A percentile compares a stretch with the other conserved stretches of the same genome.
Conservation (phyloP, 176 grass and related monocot genomes). For the Elaeis guineensis region DNA sequence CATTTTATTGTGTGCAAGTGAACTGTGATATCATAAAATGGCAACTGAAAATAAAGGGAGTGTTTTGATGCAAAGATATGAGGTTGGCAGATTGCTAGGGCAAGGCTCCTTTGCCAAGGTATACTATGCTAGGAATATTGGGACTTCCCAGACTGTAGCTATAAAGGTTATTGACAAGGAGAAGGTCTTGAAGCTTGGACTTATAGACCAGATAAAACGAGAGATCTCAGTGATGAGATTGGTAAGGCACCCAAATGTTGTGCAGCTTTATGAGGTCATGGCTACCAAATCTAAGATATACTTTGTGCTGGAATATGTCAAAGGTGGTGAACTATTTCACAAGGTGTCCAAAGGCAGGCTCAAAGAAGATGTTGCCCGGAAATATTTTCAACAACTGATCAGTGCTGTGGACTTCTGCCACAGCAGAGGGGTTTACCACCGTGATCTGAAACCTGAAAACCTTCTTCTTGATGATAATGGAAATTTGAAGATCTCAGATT, state of each 20-base stretch:
- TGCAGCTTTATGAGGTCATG: conserved; percentile 9
- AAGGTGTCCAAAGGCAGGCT: not conserved
- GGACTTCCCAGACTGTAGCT: conserved; percentile 1
- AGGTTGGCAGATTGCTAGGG: conserved; percentile 1
- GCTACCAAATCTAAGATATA: conserved; percentile 7
- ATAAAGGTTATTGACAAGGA: not conserved
- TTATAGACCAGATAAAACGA: conserved; percentile 3
- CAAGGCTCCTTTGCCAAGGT: conserved; percentile 1
- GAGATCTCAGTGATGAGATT: conserved; percentile 4
- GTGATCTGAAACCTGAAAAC: conserved; percentile 4
- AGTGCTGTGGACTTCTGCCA: not conserved
- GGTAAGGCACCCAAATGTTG: conserved; percentile 4
- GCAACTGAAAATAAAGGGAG: not conserved
- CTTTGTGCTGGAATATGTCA: conserved; percentile 4
- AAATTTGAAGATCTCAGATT: conserved; percentile 1
- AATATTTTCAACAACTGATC: conserved; percentile 6
- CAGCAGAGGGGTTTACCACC: conserved; percentile 6
- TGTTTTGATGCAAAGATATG: not conserved
- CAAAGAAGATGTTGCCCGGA: conserved; percentile 1
- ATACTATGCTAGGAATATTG: not conserved
- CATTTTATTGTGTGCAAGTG: too few relatives aligned
- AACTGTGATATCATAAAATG: not conserved
- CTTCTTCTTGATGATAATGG: conserved; percentile 1
- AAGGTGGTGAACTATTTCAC: conserved; percentile 3
- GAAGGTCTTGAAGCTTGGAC: conserved; percentile 2